Evolutionary conservation across 225 moss, liverwort and hornwort species (phyloP), one percentile per base, ranked within the genome.

Genomic region (Lunularia cruciata): DNA sequence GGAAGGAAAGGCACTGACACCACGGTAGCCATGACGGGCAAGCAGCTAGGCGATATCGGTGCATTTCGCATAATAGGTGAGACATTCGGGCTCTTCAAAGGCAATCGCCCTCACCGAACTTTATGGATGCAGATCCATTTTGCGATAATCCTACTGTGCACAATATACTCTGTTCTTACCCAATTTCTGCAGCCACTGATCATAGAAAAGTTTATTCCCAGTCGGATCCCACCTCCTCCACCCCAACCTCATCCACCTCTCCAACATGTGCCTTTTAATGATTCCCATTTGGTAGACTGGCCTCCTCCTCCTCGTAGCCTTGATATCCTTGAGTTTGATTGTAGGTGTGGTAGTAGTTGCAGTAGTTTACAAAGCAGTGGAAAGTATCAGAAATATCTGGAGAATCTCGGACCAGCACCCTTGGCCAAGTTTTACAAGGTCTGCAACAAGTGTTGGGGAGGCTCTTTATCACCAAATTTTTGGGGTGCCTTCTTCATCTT

Each of bases 401-500:
- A n/a, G n/a, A n/a, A n/a, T n/a, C n/a, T n/a, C n/a, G n/a, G n/a
- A n/a, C n/a, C n/a, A n/a, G n/a, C 15, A 48, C 47, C 4, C 48
- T 65, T 47, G 47, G 42, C 47, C 14, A 65, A 11, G 65, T 47
- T 28, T 18, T 65, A 20, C 47, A 32, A 12, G 46, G 25, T 12
- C 18, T 65, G 31, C 65, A 46, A n/a, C 65, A 18, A 16, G n/a
- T 65, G 7, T 65, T 46, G 65, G 16, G 27, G 5, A 48, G 31
- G 47, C 65, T 65, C 28, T 47, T 65, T 18, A 32, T 65, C 28
- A 65, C 65, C n/a, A n/a, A n/a, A n/a, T n/a, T n/a, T n/a, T n/a
- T n/a, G n/a, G n/a, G n/a, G n/a, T n/a, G n/a, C n/a, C n/a, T n/a
- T n/a, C n/a, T n/a, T n/a, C n/a, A n/a, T n/a, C n/a, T n/a, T n/a